Conservation (phyloP, 805 yeast genomes). For the Candida dajiaensis region DNA sequence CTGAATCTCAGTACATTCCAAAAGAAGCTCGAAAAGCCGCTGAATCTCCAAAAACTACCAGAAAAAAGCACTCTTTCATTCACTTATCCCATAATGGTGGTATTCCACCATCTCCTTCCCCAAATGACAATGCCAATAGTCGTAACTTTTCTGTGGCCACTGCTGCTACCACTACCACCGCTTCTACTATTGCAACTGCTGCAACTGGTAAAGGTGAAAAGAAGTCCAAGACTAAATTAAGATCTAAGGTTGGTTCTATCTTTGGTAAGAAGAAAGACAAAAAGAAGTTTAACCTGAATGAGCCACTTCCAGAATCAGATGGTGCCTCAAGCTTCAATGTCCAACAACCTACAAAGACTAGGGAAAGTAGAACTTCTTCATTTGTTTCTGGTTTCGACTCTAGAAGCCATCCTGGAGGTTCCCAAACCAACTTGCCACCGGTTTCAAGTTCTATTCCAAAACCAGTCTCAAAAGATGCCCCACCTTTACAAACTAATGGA, state of each 20-base stretch:
- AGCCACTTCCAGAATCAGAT: constrained; percentile 21
- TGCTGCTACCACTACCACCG: constrained; percentile 12
- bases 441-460: constrained; percentile 4
- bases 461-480: constrained; percentile 8
- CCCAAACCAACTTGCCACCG: background rate
- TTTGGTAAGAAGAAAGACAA: constrained; percentile 55
- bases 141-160: constrained; percentile 20
- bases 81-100: background rate
- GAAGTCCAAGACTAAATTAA: constrained; percentile 37
- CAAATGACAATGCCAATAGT: background rate
- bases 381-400: constrained; percentile 8
- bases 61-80: constrained; percentile 1
- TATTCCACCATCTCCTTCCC: constrained; percentile 1
- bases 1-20: constrained; percentile 21
- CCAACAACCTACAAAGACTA: constrained; percentile 5
- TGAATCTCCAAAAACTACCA: constrained; percentile 16
- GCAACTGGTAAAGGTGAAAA: constrained; percentile 12
- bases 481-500: background rate
- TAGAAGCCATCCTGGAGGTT: background rate
- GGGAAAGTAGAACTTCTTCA: constrained; percentile 19
- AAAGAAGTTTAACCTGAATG: constrained; percentile 15
- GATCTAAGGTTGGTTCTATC: constrained; percentile 71
- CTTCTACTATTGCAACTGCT: constrained; percentile 11
- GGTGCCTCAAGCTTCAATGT: constrained; percentile 19
- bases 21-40: constrained; percentile 25